These are phyloP conservation scores for Casuarina equisetifolia DNA, from an alignment of 306 rosid species.

Conservation along the genomic window DNA sequence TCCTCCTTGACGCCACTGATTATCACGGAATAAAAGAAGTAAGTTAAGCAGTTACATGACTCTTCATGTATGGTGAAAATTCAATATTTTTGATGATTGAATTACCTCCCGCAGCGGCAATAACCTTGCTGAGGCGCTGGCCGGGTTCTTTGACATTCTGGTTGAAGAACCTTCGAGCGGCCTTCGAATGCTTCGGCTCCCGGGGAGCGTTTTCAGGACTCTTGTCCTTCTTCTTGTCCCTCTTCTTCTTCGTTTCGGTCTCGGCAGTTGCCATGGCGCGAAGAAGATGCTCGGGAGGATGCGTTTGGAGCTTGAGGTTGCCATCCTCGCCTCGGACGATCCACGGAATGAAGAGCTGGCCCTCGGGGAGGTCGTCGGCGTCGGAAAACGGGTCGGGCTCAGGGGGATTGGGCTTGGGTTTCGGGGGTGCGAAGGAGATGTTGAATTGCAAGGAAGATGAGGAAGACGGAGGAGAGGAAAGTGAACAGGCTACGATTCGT, in stretches of 20 bases:
- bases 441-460: slow-evolving; percentile 63
- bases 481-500: slow-evolving; percentile 39
- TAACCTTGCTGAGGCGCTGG: slow-evolving; percentile 87
- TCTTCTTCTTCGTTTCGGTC: slow-evolving; percentile 40
- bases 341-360: slow-evolving; percentile 78
- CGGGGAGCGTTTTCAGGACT: slow-evolving; percentile 20
- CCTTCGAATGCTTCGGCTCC: slow-evolving; percentile 72
- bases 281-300: slow-evolving; percentile 58
- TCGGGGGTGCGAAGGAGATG: slow-evolving; percentile 77
- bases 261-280: slow-evolving; percentile 51
- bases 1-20: slow-evolving; percentile 90
- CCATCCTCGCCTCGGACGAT: slow-evolving; percentile 87
- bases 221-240: slow-evolving; percentile 24
- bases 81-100: neutral
- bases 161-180: slow-evolving; percentile 80
- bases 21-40: slow-evolving; percentile 6
- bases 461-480: slow-evolving; percentile 47
- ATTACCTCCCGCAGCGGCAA: slow-evolving; percentile 90
- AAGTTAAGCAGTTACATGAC: neutral
- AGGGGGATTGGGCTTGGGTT: slow-evolving; percentile 48
- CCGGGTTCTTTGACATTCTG: slow-evolving; percentile 59
- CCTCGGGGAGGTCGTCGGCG: slow-evolving; percentile 9
- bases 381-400: slow-evolving; percentile 28
- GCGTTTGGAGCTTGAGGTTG: slow-evolving; percentile 60
- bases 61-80: neutral